phyloP scores from a whole-genome alignment of 163 green algal genomes.

The Coccomyxa subellipsoidea region DNA sequence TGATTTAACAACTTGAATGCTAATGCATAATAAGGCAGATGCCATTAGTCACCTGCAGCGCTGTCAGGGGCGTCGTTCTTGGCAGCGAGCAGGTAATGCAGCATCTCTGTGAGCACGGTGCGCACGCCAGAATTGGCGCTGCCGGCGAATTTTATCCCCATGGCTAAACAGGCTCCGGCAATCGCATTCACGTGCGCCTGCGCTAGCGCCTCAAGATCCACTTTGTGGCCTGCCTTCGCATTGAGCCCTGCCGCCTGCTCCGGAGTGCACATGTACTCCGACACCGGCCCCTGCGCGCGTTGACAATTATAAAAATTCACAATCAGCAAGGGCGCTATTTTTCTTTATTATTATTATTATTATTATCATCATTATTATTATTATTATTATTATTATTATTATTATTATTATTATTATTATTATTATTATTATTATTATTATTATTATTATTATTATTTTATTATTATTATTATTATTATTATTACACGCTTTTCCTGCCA shows the following conservation, averaged over 20 bases:
- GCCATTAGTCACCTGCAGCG: neutral
- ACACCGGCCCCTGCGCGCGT: neutral
- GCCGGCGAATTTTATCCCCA: constrained; percentile 76
- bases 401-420: too few relatives aligned
- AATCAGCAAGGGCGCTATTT: too few relatives aligned
- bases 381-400: too few relatives aligned
- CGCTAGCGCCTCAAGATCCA: constrained; percentile 49
- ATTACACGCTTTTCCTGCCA: too few relatives aligned
- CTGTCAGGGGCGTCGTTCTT: constrained; percentile 29
- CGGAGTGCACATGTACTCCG: neutral
- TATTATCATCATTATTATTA: too few relatives aligned
- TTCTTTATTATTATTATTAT: too few relatives aligned
- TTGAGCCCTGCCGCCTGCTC: neutral
- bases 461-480: too few relatives aligned
- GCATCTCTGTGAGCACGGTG: constrained; percentile 23
- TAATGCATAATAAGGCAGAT: too few relatives aligned
- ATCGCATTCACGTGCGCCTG: constrained; percentile 50
- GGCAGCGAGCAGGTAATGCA: constrained; percentile 42
- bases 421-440: too few relatives aligned
- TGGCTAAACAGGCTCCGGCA: constrained; percentile 67
- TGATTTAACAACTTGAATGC: too few relatives aligned
- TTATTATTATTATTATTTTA: too few relatives aligned
- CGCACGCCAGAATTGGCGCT: constrained; percentile 36
- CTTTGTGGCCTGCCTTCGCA: neutral
- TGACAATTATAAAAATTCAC: neutral